Base-by-base conservation (phyloP, 108 stramenopile genomes). In the Heterococcus sp. region DNA sequence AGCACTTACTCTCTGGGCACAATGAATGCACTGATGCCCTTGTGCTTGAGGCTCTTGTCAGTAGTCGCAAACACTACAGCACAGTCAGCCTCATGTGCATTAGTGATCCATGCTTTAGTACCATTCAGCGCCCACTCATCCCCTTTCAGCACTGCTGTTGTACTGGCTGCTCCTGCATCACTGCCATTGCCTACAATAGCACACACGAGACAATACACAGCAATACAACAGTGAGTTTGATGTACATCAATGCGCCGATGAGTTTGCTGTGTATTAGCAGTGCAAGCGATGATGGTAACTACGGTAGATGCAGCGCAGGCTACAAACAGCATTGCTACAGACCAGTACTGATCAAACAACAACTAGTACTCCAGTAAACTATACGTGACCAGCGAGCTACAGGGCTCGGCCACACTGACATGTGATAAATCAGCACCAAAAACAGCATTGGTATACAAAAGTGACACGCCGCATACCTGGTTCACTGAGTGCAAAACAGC, bases 61-160 rank as follows among this genome's bases (percentile, higher is more conserved):
- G 97, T 98, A 3, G 97, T 98, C 35, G 97, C 97, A 87, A 98
- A 98, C 3, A 98, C 94, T 66, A 98, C 91, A 11, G 94, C 93
- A 0, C 93, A 92, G 71, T 88, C 73, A 3, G 95, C 89, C 77
- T 96, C 95, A 75, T 94, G 90, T 3, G 97, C 95, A 87, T 98
- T 98, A 34, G 95, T 96, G 85, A 98, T 98, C 97, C 97, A 98
- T 29, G 97, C 97, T 88, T 98, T 98, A 73, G 94, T 94, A n/a
- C 97, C 97, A 86, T 96, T 95, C 32, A 98, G 80, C 65, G 94
- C 89, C 92, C 92, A 98, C 14, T 21, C 46, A 76, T 93, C 93
- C 30, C 87, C 84, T 36, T 84, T 92, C 2, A 79, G 65, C 1
- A 35, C 37, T 37, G 97, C 97, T 2, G 95, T 96, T 3, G 95